Evolutionary conservation across 495 filamentous ascomycete species (phyloP).

Genomic region (Gamarada debralockiae): DNA sequence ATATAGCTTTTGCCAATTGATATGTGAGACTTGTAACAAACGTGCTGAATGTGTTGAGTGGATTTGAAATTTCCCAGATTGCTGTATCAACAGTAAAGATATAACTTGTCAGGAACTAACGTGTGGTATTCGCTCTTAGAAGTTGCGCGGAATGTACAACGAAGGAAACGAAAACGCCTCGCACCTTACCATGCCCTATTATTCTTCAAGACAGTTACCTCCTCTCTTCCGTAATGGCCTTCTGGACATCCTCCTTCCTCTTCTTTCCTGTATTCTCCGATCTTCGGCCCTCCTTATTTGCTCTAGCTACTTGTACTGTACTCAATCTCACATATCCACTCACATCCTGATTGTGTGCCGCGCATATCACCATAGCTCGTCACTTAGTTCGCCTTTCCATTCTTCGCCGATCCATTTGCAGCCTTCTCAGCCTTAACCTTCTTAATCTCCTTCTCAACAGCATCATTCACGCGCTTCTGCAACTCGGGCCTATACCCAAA

Average conservation of each 20-base stretch:
- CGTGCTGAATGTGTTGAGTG: not conserved
- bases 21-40: not conserved
- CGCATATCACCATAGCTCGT: not conserved
- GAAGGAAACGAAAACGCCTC: not conserved
- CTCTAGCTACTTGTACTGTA: not conserved
- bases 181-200: not conserved
- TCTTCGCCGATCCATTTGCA: conserved; percentile 24
- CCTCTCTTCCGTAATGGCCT: not conserved
- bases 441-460: conserved; percentile 63
- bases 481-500: conserved; percentile 88
- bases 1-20: not conserved
- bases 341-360: not conserved
- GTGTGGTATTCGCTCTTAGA: not conserved
- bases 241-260: not conserved
- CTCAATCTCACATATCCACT: not conserved
- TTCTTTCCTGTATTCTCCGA: not conserved
- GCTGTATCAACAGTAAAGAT: too few relatives aligned
- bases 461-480: conserved; percentile 71
- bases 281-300: not conserved
- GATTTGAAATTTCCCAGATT: not conserved
- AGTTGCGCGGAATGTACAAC: too few relatives aligned
- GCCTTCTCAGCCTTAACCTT: conserved; percentile 48
- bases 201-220: not conserved
- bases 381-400: conserved; percentile 33
- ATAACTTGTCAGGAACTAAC: not conserved